Base-by-base conservation (phyloP, 1,284 basidiomycete species). In the Puccinia hordei region DNA sequence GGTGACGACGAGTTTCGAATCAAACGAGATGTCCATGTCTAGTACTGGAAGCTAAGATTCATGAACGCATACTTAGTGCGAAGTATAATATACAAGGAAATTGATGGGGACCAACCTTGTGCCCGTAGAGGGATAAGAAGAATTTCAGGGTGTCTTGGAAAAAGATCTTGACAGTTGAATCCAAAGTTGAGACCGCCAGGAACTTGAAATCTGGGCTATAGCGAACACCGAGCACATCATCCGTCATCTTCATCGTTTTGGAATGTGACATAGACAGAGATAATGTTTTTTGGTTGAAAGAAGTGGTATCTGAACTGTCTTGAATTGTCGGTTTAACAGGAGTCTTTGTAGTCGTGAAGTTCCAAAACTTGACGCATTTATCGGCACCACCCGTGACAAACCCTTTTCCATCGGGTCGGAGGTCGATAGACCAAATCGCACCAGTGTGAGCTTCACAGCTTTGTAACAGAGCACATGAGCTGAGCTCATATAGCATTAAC, bases 281-380 rank as follows among this genome's bases (percentile, higher is more conserved):
- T 89, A 71, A 33, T 0, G 17, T 84, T 84, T 82, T 69, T 85
- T 85, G 86, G 44, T 87, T 74, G 12, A 86, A 81, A 81, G 83
- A 49, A 41, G n/a, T 30, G 4, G 81, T 66, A 12, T 69, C 63
- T 15, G 49, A 65, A 13, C 57, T 49, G 30, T 17, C n/a, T 12
- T 59, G 19, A 55, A 38, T 44, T 89, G 89, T 74, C 90, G 88
- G 71, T 88, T 87, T n/a, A 89, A 88, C 8, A 87, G 84, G 55
- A 80, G 86, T 85, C 65, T 86, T 86, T 73, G 90, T 91, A 83
- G 89, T 88, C 83, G 94, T 91, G 83, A 99, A 91, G 83, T 95
- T 93, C 96, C 96, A 99, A 86, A 99, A 98, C 86, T 98, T 99
- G 85, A 99, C 91, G 84, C 97, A 94, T 87, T 98, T 98, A 86